Evolutionary conservation across 2,329 filamentous ascomycete species (phyloP), one percentile per base, ranked within the genome.

Genomic region (Aspergillus ochraceoroseus): DNA sequence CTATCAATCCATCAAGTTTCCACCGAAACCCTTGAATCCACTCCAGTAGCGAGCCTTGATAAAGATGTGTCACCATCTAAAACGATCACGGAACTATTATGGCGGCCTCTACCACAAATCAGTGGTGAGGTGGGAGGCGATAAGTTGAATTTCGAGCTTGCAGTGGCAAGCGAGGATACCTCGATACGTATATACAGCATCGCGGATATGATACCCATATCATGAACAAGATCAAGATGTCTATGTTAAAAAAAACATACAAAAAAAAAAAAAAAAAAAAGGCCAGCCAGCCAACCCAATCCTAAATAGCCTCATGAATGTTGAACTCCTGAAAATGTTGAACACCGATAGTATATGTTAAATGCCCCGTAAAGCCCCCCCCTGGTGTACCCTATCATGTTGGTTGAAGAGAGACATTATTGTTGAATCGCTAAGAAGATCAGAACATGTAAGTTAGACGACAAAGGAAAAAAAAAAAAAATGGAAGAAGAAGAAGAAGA

Each of bases 51-150:
- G 29, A 55, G 52, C 22, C 46, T 70, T 34, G 64, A 66, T 20
- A 56, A 48, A 41, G 38, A 49, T 5, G 55, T 76, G 34, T 76
- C 71, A 29, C 74, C 84, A 1, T 80, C 82, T 15, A 84, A 76
- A 57, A 66, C 81, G 2, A 74, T 87, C 14, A 73, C 79, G 15
- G 80, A 84, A 57, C 66, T 89, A 23, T 72, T 80, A 5, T 89
- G 85, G 85, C 74, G 79, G 47, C 83, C 83, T 4, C 19, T 26
- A 32, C 47, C 35, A 17, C 18, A 9, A 31, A 32, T 5, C 26
- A 43, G 25, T 28, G 13, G 13, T 5, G 51, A 45, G 5, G n/a
- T 22, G 22, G 43, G 32, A 14, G 45, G 49, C 28, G 46, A 27
- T 13, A 46, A 14, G 33, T 23, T 38, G 35, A 41, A 26, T 22